phyloP scores from a whole-genome alignment of 1,284 basidiomycete species.

The Porphyrellus sp. region DNA sequence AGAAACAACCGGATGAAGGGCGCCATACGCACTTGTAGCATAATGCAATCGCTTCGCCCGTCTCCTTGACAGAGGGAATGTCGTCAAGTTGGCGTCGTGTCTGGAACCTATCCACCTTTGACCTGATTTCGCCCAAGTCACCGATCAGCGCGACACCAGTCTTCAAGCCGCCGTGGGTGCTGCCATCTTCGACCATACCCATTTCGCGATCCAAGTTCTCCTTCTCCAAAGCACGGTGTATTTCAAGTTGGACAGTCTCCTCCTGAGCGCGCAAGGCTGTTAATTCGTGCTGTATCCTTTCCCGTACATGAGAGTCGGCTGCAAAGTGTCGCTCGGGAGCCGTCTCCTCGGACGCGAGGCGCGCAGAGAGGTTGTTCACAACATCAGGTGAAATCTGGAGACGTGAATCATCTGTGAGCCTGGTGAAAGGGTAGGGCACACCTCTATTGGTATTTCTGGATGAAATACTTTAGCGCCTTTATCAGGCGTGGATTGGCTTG shows the following conservation, averaged over 20 bases:
- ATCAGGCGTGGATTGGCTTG: conserved; percentile 58
- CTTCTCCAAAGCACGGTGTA: conserved; percentile 69
- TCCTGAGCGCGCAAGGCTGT: conserved; percentile 62
- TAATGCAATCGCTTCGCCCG: conserved; percentile 56
- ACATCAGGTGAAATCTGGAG: conserved; percentile 71
- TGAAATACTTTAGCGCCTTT: conserved; percentile 57
- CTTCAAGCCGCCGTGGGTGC: conserved; percentile 46
- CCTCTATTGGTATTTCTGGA: conserved; percentile 63
- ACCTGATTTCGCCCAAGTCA: conserved; percentile 68
- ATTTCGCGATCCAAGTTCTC: conserved; percentile 77
- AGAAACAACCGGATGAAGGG: not conserved
- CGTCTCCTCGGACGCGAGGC: conserved; percentile 52
- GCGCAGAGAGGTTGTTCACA: conserved; percentile 70
- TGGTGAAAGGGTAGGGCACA: conserved; percentile 30
- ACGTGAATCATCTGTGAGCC: conserved; percentile 5
- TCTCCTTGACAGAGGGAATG: conserved; percentile 55
- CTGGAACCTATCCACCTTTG: conserved; percentile 73
- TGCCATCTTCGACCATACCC: conserved; percentile 32
- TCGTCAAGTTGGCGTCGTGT: conserved; percentile 52
- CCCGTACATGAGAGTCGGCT: conserved; percentile 64
- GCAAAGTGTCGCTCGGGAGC: conserved; percentile 65
- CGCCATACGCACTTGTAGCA: conserved; percentile 62
- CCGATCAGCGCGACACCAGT: conserved; percentile 61
- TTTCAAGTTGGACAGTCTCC: conserved; percentile 60
- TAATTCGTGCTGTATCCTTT: conserved; percentile 65